Percentiles rank a stretch among this genome's conserved stretches.
Evolutionary conservation across 306 rosid genomes (phyloP).

Genomic region (Fragaria vesca): DNA sequence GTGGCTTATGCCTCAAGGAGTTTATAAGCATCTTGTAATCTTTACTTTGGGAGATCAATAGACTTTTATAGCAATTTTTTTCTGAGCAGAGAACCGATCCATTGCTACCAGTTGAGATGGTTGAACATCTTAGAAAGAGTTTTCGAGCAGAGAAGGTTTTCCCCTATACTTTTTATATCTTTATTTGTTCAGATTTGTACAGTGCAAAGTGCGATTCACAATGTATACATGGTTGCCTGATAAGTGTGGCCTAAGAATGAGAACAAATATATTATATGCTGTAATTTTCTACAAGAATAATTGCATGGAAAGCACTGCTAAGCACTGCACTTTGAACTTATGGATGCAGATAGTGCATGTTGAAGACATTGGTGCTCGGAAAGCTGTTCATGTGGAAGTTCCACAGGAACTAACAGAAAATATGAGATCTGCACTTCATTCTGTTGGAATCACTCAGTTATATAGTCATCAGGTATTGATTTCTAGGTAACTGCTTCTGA

Average conservation of each 20-base stretch:
- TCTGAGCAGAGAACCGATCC: conserved; percentile 52
- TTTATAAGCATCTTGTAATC: neutral
- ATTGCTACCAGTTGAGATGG: conserved; percentile 66
- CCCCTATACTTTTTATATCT: neutral
- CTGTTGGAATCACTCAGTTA: conserved; percentile 66
- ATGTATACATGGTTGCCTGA: conserved; percentile 13
- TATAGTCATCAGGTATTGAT: conserved; percentile 84
- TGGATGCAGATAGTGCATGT: conserved; percentile 76
- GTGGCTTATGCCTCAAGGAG: conserved; percentile 2
- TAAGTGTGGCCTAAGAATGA: neutral
- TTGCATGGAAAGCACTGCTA: conserved; percentile 6
- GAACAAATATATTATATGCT: neutral
- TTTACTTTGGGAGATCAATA: neutral
- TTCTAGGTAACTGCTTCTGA: conserved; percentile 17
- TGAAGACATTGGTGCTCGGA: conserved; percentile 65
- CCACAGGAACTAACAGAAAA: conserved; percentile 59
- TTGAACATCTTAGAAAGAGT: conserved; percentile 81
- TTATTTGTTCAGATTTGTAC: conserved; percentile 15
- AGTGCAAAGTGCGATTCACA: conserved; percentile 15
- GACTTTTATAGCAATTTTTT: conserved; percentile 15
- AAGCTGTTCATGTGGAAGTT: conserved; percentile 55
- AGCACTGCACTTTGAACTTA: conserved; percentile 30
- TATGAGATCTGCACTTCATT: conserved; percentile 53
- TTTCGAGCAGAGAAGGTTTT: conserved; percentile 81
- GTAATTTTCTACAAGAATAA: conserved; percentile 9